Evolutionary conservation across 73 alveolate genomes (phyloP).

Genomic region (Paramecium tetraurelia): DNA sequence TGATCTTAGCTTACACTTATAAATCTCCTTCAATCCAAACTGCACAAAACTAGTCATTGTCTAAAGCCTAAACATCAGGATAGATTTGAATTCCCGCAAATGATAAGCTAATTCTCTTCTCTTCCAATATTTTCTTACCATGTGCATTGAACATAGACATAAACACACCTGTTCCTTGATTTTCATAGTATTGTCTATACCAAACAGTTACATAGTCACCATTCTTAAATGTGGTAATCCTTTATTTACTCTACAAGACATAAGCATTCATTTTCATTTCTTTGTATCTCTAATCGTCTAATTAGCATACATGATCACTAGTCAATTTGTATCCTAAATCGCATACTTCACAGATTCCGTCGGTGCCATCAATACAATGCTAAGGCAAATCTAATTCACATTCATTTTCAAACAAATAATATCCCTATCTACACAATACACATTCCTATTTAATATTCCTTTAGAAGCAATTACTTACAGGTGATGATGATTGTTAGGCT

Average conservation of each 20-base stretch:
- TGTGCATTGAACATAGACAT: background rate
- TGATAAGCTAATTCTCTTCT: background rate
- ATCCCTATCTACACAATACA: background rate
- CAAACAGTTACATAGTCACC: background rate
- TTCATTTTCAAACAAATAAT: background rate
- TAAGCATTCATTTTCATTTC: background rate
- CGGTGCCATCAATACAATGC: background rate
- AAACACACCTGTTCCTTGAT: background rate
- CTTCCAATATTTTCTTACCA: background rate
- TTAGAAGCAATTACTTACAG: background rate
- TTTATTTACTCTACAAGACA: background rate
- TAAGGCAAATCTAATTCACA: background rate
- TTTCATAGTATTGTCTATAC: background rate
- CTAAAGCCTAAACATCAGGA: background rate
- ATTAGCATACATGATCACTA: background rate
- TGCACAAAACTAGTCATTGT: background rate
- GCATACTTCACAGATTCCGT: background rate
- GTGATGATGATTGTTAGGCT: background rate
- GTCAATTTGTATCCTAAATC: background rate
- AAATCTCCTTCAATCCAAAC: conserved; percentile 11
- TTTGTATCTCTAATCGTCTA: background rate
- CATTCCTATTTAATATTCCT: background rate
- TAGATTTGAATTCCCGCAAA: background rate
- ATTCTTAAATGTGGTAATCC: background rate
- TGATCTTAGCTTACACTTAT: background rate